These are phyloP conservation scores for Mercurialis annua DNA, from an alignment of 345 rosid species.

Conservation along the genomic window DNA sequence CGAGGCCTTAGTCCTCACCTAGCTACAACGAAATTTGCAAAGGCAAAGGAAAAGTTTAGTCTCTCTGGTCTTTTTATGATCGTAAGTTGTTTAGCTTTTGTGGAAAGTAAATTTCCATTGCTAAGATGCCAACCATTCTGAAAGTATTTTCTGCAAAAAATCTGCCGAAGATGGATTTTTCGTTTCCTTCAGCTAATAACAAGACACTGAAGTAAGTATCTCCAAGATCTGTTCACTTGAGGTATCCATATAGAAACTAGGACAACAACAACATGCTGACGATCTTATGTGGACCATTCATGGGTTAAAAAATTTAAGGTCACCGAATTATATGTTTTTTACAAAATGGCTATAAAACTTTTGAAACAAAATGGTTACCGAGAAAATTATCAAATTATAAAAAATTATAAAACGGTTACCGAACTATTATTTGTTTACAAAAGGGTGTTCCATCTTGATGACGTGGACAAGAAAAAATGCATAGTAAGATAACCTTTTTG, in stretches of 20 bases:
- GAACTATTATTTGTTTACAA: too few relatives aligned
- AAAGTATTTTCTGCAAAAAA: neutral
- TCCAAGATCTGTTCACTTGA: neutral
- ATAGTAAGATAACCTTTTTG: too few relatives aligned
- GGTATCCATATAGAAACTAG: neutral
- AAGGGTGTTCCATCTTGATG: too few relatives aligned
- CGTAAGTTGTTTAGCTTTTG: conserved; percentile 31
- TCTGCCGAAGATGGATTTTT: neutral
- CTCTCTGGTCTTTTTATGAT: conserved; percentile 48
- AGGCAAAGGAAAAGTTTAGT: conserved; percentile 63
- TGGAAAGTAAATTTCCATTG: conserved; percentile 9
- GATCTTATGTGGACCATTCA: neutral
- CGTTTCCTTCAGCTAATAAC: neutral
- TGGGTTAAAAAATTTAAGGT: too few relatives aligned
- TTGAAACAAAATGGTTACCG: too few relatives aligned
- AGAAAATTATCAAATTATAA: too few relatives aligned
- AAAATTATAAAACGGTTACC: too few relatives aligned
- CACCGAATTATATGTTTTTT: too few relatives aligned
- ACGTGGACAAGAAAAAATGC: too few relatives aligned
- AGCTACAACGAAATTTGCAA: conserved; percentile 74
- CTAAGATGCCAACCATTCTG: neutral
- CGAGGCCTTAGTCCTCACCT: too few relatives aligned
- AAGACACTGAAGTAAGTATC: neutral
- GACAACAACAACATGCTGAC: too few relatives aligned
- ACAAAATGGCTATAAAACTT: too few relatives aligned